Conservation (phyloP, 2,329 filamentous ascomycete genomes). For the Davidsoniella australis region DNA sequence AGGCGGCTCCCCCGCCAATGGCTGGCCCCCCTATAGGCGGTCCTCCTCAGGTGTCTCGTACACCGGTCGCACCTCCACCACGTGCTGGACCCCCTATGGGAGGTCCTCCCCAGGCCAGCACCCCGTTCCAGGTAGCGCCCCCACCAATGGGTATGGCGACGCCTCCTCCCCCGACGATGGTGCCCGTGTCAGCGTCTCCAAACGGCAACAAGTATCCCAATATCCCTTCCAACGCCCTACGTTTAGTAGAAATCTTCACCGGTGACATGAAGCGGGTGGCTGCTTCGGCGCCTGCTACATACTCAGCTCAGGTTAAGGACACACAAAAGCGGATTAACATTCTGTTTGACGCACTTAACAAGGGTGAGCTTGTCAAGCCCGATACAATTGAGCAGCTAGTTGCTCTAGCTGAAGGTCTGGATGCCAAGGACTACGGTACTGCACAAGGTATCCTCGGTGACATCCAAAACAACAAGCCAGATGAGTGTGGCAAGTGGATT, state of each 20-base stretch:
- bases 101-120: background rate
- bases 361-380: constrained; percentile 71
- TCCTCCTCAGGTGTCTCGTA: constrained; percentile 4
- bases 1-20: constrained; percentile 28
- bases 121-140: constrained; percentile 7
- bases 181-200: too few relatives aligned
- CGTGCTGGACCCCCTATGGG: constrained; percentile 15
- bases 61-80: constrained; percentile 19
- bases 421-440: constrained; percentile 49
- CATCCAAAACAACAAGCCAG: constrained; percentile 58
- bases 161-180: constrained; percentile 15
- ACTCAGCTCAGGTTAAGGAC: constrained; percentile 78
- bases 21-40: constrained; percentile 22
- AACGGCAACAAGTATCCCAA: constrained; percentile 30
- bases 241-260: constrained; percentile 64
- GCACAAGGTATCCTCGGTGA: constrained; percentile 56
- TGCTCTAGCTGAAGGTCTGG: constrained; percentile 47
- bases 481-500: constrained; percentile 79
- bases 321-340: constrained; percentile 84
- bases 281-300: constrained; percentile 66
- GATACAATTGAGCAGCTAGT: constrained; percentile 55
- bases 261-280: constrained; percentile 82
- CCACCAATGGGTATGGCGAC: constrained; percentile 19
- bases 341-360: constrained; percentile 95
- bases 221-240: constrained; percentile 60